phyloP scores from a whole-genome alignment of 371 early-diverging fungal species.

The Actinomortierella ambigua region DNA sequence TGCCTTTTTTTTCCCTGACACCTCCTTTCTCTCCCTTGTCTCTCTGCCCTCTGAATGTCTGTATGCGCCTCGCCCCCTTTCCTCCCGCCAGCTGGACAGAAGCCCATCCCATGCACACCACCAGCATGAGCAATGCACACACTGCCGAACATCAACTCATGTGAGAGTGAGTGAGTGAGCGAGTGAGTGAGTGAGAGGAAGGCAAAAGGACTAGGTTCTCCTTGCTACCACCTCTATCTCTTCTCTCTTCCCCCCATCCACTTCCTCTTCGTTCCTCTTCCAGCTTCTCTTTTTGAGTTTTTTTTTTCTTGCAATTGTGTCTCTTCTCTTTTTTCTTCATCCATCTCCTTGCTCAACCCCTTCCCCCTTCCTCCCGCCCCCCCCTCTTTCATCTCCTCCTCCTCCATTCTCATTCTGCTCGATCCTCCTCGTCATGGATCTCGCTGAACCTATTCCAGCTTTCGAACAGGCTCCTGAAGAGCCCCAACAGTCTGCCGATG shows the following conservation, averaged over 20 bases:
- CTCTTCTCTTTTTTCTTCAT: conserved; percentile 3
- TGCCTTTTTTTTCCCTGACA: too few species aligned
- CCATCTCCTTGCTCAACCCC: not conserved
- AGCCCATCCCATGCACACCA: too few species aligned
- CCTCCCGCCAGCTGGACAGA: too few species aligned
- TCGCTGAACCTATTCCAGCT: not conserved
- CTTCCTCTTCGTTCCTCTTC: not conserved
- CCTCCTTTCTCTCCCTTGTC: too few species aligned
- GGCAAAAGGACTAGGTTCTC: too few species aligned
- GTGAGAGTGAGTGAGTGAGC: too few species aligned
- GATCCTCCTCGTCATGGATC: not conserved
- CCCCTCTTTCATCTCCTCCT: conserved; percentile 3
- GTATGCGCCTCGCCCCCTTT: too few species aligned
- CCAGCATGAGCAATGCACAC: too few species aligned
- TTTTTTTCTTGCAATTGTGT: not conserved
- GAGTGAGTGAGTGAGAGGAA: too few species aligned
- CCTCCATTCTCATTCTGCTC: not conserved
- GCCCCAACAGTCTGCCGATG: not conserved
- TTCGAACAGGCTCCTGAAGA: not conserved
- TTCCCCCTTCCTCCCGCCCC: not conserved
- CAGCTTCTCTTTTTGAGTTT: conserved; percentile 1
- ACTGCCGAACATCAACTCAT: too few species aligned
- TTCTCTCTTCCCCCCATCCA: conserved; percentile 1
- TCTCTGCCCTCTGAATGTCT: too few species aligned
- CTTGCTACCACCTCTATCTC: conserved; percentile 45